Evolutionary conservation across 2,329 filamentous ascomycete species (phyloP).

Genomic region (Talaromyces sp.): DNA sequence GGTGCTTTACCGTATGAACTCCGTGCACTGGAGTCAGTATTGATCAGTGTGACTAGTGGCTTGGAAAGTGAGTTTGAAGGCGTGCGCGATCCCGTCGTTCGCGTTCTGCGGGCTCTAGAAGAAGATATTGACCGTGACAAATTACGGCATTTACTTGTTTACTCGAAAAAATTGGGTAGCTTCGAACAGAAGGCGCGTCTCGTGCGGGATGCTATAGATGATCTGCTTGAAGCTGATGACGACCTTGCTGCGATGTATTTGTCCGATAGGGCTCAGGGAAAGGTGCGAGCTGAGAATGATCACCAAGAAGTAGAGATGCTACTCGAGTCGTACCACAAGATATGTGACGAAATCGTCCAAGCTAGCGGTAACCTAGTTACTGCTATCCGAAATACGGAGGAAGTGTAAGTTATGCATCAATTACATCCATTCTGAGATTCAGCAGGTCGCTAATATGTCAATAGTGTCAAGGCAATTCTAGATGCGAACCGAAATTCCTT

Average conservation of each 20-base stretch:
- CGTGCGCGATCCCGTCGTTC: slow-evolving; percentile 86
- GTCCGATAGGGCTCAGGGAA: slow-evolving; percentile 77
- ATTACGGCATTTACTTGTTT: slow-evolving; percentile 82
- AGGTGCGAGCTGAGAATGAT: slow-evolving; percentile 73
- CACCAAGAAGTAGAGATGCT: slow-evolving; percentile 97
- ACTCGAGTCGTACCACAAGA: slow-evolving; percentile 94
- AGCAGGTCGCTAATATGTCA: not conserved
- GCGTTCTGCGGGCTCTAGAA: slow-evolving; percentile 84
- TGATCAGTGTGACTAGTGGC: slow-evolving; percentile 89
- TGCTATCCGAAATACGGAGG: slow-evolving; percentile 95
- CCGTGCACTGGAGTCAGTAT: slow-evolving; percentile 87
- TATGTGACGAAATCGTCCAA: slow-evolving; percentile 97
- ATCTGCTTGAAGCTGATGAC: slow-evolving; percentile 92
- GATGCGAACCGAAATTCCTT: slow-evolving; percentile 97
- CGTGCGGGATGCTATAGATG: slow-evolving; percentile 91
- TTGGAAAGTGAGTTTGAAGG: slow-evolving; percentile 93
- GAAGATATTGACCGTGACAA: slow-evolving; percentile 97
- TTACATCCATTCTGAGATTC: not conserved
- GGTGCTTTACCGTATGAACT: slow-evolving; percentile 87
- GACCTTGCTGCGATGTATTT: slow-evolving; percentile 94
- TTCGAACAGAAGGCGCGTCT: slow-evolving; percentile 97
- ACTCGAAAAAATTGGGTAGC: slow-evolving; percentile 91
- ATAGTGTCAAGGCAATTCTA: slow-evolving; percentile 88
- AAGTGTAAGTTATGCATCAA: slow-evolving; percentile 68
- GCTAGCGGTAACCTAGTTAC: slow-evolving; percentile 89